These are phyloP conservation scores for Cetraspora pellucida DNA, from an alignment of 192 early-diverging fungal genomes.

Conservation along the genomic window DNA sequence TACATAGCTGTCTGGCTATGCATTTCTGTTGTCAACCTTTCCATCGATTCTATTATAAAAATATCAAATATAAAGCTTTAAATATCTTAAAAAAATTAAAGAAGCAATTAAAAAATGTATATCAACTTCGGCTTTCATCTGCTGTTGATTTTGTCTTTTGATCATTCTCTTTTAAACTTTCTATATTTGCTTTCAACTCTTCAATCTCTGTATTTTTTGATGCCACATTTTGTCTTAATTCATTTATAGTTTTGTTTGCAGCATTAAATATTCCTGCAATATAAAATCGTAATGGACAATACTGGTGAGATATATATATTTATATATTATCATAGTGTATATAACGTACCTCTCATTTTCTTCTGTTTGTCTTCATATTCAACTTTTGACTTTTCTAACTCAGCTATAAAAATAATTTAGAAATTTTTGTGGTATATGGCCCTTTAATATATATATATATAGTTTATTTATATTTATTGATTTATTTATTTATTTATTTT, in stretches of 20 bases:
- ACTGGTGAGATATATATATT: neutral
- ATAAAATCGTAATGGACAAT: neutral
- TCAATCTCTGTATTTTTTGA: conserved; percentile 50
- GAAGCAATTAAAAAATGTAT: neutral
- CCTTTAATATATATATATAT: neutral
- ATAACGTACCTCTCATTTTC: conserved; percentile 54
- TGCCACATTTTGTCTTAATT: conserved; percentile 52
- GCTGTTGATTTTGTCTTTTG: conserved; percentile 30
- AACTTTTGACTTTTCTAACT: conserved; percentile 41
- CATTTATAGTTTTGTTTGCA: conserved; percentile 57
- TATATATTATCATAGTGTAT: neutral
- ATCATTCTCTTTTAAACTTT: conserved; percentile 36
- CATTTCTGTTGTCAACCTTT: conserved; percentile 44
- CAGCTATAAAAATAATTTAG: conserved; percentile 7
- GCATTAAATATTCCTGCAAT: conserved; percentile 53
- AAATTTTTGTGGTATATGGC: too few relatives aligned
- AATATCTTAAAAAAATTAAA: neutral
- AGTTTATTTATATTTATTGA: neutral
- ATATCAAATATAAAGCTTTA: neutral
- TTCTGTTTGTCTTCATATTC: conserved; percentile 63
- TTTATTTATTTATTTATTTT: neutral
- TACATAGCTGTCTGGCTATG: conserved; percentile 41
- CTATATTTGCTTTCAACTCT: conserved; percentile 40
- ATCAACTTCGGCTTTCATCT: conserved; percentile 35
- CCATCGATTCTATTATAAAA: conserved; percentile 37